Evolutionary conservation across 352 stramenopile species (phyloP), one percentile per base, ranked within the genome.

Genomic region (Globisporangium recalcitrans): DNA sequence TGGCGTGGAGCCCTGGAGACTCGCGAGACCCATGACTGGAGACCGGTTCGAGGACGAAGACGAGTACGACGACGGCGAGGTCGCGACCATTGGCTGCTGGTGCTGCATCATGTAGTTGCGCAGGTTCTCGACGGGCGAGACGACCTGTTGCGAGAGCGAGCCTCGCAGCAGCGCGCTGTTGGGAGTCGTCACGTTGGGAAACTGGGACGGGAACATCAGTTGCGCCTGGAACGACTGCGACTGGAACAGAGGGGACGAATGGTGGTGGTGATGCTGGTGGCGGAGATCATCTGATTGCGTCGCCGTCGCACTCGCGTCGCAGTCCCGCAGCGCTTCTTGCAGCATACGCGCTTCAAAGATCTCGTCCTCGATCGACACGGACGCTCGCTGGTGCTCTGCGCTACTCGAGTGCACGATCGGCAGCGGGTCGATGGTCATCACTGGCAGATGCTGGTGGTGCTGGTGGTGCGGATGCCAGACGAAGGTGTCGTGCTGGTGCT

Each of bases 261-360:
- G 46, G 0, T 26, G 24, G 7, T 54, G 58, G 44, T 69, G 5
- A 29, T 67, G 26, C 9, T 65, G 61, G 40, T 70, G 62, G 10
- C 57, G 58, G 11, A 42, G 36, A n/a, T 42, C 36, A 7, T 42
- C 42, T 58, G 4, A 54, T 49, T 21, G 57, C 40, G 27, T 24
- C 52, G 3, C 36, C 36, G 53, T 32, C 13, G 47, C 21, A 2
- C n/a, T n/a, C n/a, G n/a, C n/a, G n/a, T 63, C 57, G n/a, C 57
- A 63, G 47, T 63, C 57, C 7, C 62, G 66, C 22, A 75, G 63
- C 51, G 65, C 69, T 42, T 75, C 69, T 44, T 75, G 69, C 1
- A 75, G 69, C 69, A 75, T 72, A n/a, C 62, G 69, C 19, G 65
- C 69, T 16, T 75, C 69, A 36, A 72, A 75, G 32, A 75, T 52